Conservation (phyloP, 1,139 yeast species). For the Blastobotrys illinoisensis region DNA sequence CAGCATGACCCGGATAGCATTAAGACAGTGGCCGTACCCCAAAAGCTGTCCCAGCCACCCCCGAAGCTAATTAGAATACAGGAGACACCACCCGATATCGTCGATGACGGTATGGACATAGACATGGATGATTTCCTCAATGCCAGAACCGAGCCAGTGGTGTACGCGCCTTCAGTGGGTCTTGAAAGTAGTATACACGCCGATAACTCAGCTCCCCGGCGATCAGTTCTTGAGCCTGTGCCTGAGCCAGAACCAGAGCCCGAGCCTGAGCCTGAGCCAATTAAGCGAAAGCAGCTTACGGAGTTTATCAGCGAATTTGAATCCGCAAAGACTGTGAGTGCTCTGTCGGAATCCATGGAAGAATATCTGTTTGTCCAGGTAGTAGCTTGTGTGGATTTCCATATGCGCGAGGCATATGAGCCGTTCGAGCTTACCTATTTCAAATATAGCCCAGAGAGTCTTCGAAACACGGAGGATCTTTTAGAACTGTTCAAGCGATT, state of each 20-base stretch:
- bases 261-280: background rate
- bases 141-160: background rate
- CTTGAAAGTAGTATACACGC: background rate
- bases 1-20: background rate
- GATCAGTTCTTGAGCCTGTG: background rate
- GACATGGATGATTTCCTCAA: constrained; percentile 6
- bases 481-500: constrained; percentile 41
- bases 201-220: background rate
- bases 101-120: constrained; percentile 13
- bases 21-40: background rate
- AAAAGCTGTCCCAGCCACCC: background rate
- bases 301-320: constrained; percentile 1
- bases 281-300: background rate
- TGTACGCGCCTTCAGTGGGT: background rate
- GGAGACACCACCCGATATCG: background rate
- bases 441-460: constrained; percentile 40
- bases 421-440: constrained; percentile 47
- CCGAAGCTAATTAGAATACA: background rate
- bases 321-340: constrained; percentile 10
- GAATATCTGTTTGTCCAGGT: constrained; percentile 28
- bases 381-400: constrained; percentile 45
- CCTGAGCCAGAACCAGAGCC: background rate
- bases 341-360: constrained; percentile 41
- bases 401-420: constrained; percentile 53
- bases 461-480: constrained; percentile 41